Evolutionary conservation across 805 yeast species (phyloP).

Genomic region (Hanseniaspora mollemarum): DNA sequence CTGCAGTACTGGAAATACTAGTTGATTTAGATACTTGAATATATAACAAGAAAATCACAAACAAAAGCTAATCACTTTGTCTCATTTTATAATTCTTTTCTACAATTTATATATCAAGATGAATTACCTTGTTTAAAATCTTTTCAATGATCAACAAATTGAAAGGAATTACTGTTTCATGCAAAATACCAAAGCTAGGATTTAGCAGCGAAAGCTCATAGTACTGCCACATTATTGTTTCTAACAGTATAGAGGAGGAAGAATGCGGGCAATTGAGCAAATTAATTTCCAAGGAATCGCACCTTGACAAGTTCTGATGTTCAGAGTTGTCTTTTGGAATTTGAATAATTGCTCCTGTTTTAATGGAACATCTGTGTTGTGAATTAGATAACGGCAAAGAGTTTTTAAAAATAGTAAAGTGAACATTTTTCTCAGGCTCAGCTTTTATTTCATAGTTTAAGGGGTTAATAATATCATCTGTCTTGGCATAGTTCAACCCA

Average conservation of each 20-base stretch:
- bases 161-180: conserved; percentile 49
- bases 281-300: conserved; percentile 47
- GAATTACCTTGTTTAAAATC: conserved; percentile 46
- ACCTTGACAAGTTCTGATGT: conserved; percentile 22
- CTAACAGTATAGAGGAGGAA: conserved; percentile 47
- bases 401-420: conserved; percentile 47
- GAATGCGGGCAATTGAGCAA: conserved; percentile 63
- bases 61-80: too few relatives aligned
- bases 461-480: conserved; percentile 40
- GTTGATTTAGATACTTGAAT: not conserved
- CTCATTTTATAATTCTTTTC: not conserved
- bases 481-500: conserved; percentile 43
- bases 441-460: conserved; percentile 40
- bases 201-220: conserved; percentile 40
- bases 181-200: conserved; percentile 32
- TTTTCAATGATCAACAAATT: conserved; percentile 60
- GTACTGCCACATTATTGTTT: conserved; percentile 47
- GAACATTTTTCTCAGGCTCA: conserved; percentile 39
- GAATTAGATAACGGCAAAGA: conserved; percentile 61
- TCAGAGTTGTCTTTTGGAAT: conserved; percentile 20
- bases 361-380: conserved; percentile 56
- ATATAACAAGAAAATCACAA: too few relatives aligned
- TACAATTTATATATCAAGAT: conserved; percentile 21
- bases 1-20: not conserved
- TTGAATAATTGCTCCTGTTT: conserved; percentile 55